Evolutionary conservation across 441 rosid genomes (phyloP), one percentile per base, ranked within the genome.

Genomic region (Adansonia madagascariensis): DNA sequence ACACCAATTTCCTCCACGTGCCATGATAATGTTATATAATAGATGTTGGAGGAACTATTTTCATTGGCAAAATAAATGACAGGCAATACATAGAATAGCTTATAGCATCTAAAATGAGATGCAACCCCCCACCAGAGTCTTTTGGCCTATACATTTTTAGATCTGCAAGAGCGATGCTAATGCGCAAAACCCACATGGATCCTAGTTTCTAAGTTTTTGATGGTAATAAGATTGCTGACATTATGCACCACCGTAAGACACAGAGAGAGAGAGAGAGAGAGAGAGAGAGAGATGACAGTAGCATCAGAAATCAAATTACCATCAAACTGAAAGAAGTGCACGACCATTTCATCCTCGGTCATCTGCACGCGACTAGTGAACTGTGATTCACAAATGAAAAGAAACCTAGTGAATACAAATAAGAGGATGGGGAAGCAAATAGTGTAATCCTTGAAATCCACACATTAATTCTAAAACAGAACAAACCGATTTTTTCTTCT

Each of bases 311-410:
- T 35, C 41, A 35, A 35, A 76, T 82, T 91, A 95, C 98, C 94
- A 75, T 95, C 97, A 80, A 93, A 88, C 79, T 91, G 90, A 79
- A 82, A 95, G 83, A 95, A 92, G 84, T 91, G 88, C 47, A 93
- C 57, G 75, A 89, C 68, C 84, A 93, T 78, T 75, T 95, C 97
- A 77, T 95, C 97, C 79, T 84, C 92, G 9, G 94, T 92, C 94
- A 93, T 93, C 82, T 90, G 89, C 84, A 82, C 86, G 78, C 93
- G 82, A 80, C 89, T 89, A 65, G 81, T 80, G 75, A 90, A 85
- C 89, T 88, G 88, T 83, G 63, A 64, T 15, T 71, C 35, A 41
- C n/a, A 52, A 60, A 24, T 49, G 55, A 39, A 22, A 64, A 78
- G 72, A 73, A 71, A 69, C 15, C 14, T 77, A 73, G 50, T n/a